Base-by-base conservation (phyloP, 2,329 filamentous ascomycete species). In the Penicillium sp. region DNA sequence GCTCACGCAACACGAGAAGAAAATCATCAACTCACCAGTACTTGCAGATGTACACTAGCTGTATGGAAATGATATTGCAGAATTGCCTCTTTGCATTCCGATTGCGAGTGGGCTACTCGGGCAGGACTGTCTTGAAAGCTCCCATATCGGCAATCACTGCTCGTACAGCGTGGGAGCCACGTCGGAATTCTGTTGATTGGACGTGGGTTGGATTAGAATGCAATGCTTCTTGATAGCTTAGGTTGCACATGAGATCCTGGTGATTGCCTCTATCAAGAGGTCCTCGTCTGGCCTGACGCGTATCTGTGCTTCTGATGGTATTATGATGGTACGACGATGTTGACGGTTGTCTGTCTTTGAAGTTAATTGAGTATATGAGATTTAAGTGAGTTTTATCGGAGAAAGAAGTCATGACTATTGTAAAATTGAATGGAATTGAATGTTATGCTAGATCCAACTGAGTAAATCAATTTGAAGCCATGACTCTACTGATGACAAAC, bases 151-250 rank as follows among this genome's bases (percentile, higher is more conserved):
- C 10, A 12, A 30, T 9, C 34, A 12, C 13, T 31, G 32, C 27
- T 34, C 35, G 46, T 41, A 41, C 35, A 41, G 30, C 28, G 32
- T 41, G 20, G 30, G 29, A 30, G 27, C 30, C 30, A 30, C 37
- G 2, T 44, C 44, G 47, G 48, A 50, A 42, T 15, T 2, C 3
- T 25, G 5, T 12, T 46, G n/a, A 51, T 51, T 51, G 42, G 48
- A 29, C 14, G 26, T n/a, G 25, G 12, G 5, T 15, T 30, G n/a
- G 35, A 15, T 32, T 22, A 26, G 11, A 46, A 41, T 38, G 5
- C 42, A 48, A 50, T 44, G 28, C 4, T 29, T 20, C 36, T 8
- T 15, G 2, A 16, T 25, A 30, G 12, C 15, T 18, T 29, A 17
- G 30, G 37, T 43, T 38, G 25, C 33, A 32, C 30, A 9, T 28